Evolutionary conservation across 1,139 yeast genomes (phyloP).

Genomic region (Taphrina flavorubra): DNA sequence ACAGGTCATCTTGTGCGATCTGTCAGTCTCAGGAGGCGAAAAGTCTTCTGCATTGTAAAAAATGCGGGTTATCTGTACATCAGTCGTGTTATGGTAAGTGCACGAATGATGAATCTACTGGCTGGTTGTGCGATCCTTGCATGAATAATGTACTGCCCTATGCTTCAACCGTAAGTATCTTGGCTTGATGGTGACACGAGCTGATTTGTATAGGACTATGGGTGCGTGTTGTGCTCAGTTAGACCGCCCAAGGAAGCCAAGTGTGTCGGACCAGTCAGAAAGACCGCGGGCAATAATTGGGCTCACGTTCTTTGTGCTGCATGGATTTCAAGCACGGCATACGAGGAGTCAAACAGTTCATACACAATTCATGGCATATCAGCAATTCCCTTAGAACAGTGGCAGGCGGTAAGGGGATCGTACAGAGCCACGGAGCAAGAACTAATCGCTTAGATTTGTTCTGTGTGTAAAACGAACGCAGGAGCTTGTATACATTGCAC

Average conservation of each 20-base stretch:
- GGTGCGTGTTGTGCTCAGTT: conserved; percentile 71
- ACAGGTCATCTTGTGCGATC: conserved; percentile 11
- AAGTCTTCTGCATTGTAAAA: conserved; percentile 62
- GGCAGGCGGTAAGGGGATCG: conserved; percentile 41
- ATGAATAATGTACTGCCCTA: conserved; percentile 70
- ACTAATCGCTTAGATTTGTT: conserved; percentile 49
- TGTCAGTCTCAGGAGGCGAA: conserved; percentile 49
- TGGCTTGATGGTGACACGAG: background rate
- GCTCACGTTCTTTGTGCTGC: conserved; percentile 79
- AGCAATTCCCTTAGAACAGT: conserved; percentile 48
- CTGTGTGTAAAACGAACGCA: conserved; percentile 54
- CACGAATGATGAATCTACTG: conserved; percentile 46
- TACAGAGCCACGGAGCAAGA: background rate
- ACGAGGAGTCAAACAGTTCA: conserved; percentile 54
- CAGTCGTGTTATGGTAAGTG: conserved; percentile 68
- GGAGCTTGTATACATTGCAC: conserved; percentile 58
- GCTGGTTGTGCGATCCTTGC: conserved; percentile 87
- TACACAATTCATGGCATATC: conserved; percentile 57
- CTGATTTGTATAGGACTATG: conserved; percentile 52
- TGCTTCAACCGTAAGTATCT: conserved; percentile 56
- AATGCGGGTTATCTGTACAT: conserved; percentile 78
- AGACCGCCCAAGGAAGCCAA: conserved; percentile 48
- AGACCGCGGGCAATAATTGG: conserved; percentile 77
- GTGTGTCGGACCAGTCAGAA: conserved; percentile 70
- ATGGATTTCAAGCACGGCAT: conserved; percentile 57